Evolutionary conservation across 2,329 filamentous ascomycete species (phyloP).

Genomic region (Neonectria neomacrospora): DNA sequence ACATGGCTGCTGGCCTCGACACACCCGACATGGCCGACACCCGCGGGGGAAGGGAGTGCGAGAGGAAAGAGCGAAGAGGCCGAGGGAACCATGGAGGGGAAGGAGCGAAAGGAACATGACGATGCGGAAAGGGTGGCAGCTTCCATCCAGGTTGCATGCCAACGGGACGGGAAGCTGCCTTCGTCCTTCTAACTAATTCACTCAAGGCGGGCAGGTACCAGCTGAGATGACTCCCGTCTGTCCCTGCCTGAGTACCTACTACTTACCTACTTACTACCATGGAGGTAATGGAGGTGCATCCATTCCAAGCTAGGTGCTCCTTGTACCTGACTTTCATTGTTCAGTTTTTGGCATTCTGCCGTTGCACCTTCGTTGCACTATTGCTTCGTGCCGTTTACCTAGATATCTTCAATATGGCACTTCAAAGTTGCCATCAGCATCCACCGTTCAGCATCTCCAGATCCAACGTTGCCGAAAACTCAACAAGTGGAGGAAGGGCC

Average conservation of each 20-base stretch:
- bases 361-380: not conserved
- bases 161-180: not conserved
- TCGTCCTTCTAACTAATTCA: not conserved
- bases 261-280: no score
- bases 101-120: conserved; percentile 19
- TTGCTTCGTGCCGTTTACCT: not conserved
- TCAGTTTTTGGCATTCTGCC: no score
- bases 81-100: not conserved
- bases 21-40: not conserved
- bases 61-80: not conserved
- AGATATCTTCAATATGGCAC: not conserved
- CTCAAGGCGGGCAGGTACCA: not conserved
- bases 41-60: not conserved
- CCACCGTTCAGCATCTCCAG: not conserved
- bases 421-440: not conserved
- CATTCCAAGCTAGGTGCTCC: no score
- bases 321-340: no score
- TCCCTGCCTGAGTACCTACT: not conserved
- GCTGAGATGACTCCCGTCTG: not conserved
- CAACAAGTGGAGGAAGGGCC: conserved; percentile 18
- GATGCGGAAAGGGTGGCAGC: conserved; percentile 20
- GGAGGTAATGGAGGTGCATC: no score
- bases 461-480: conserved; percentile 3
- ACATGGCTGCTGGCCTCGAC: not conserved
- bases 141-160: not conserved